Percentiles rank a stretch among this genome's conserved stretches.
These are phyloP conservation scores for Fusarium annulatum DNA, from an alignment of 2,329 filamentous ascomycete species.

Conservation along the genomic window DNA sequence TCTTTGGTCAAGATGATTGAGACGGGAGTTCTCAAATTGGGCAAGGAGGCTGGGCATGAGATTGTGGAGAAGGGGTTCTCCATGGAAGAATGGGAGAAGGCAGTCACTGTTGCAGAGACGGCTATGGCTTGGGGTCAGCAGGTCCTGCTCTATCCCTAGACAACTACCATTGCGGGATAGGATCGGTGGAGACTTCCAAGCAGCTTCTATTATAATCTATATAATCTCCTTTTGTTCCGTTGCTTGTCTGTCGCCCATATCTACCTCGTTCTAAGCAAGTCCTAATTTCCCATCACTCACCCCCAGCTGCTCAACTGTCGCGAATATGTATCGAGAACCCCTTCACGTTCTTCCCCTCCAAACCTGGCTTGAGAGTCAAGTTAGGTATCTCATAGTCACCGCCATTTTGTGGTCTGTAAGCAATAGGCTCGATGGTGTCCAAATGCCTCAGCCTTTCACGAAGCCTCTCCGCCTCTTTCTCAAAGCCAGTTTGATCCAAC, in stretches of 20 bases:
- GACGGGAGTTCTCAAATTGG: slow-evolving; percentile 18
- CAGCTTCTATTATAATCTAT: not conserved
- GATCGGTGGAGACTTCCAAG: no score
- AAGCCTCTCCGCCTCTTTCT: not conserved
- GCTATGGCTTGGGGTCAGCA: slow-evolving; percentile 31
- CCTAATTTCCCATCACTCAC: not conserved
- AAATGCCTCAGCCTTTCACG: slow-evolving; percentile 9
- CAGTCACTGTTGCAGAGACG: slow-evolving; percentile 1
- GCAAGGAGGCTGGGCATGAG: slow-evolving; percentile 25
- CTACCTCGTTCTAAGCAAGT: not conserved
- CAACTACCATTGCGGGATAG: no score
- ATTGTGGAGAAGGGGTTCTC: slow-evolving; percentile 8
- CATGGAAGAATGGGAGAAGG: slow-evolving; percentile 29
- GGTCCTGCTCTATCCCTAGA: slow-evolving; percentile 10
- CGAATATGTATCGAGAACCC: not conserved
- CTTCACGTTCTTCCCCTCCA: not conserved
- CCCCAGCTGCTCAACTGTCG: not conserved
- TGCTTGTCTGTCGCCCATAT: accelerated
- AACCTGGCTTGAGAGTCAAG: not conserved
- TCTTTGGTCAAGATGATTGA: slow-evolving; percentile 32
- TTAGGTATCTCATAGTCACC: slow-evolving; percentile 30
- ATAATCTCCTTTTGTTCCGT: not conserved
- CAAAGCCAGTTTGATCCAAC: not conserved
- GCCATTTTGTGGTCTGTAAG: slow-evolving; percentile 12
- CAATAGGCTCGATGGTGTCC: not conserved